Conservation (phyloP, 306 rosid species). For the Ormosia emarginata region DNA sequence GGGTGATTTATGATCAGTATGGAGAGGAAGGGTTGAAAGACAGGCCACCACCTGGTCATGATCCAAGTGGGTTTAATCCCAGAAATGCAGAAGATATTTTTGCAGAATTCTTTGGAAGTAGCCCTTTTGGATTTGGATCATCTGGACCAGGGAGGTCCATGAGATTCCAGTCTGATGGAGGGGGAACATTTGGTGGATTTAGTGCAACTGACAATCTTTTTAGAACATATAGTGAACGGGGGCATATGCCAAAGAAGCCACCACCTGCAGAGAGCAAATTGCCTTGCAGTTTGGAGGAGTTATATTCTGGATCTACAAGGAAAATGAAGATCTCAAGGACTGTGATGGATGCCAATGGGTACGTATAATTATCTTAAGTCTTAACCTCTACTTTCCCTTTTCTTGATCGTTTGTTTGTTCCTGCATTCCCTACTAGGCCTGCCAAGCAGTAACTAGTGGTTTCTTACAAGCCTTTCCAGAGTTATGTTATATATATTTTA, state of each 20-base stretch:
- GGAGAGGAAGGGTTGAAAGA: conserved; percentile 96
- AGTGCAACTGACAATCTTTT: conserved; percentile 52
- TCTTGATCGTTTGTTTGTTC: not conserved
- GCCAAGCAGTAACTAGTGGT: not conserved
- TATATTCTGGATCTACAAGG: conserved; percentile 86
- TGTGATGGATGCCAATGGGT: conserved; percentile 59
- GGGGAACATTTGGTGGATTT: conserved; percentile 60
- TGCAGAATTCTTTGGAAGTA: conserved; percentile 93
- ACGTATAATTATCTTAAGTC: conserved; percentile 12
- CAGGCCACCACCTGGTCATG: conserved; percentile 67
- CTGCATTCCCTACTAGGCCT: not conserved
- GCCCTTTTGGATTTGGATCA: conserved; percentile 85
- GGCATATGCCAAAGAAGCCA: conserved; percentile 63
- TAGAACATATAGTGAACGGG: conserved; percentile 46
- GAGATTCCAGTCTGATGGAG: conserved; percentile 70
- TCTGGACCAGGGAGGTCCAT: conserved; percentile 69
- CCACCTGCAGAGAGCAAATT: conserved; percentile 79
- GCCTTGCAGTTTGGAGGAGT: conserved; percentile 81
- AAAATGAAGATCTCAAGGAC: conserved; percentile 97
- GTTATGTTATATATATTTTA: too few relatives aligned
- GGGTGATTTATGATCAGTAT: conserved; percentile 65
- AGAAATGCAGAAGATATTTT: conserved; percentile 93
- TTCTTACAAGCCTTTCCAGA: too few relatives aligned
- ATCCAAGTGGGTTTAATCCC: conserved; percentile 72
- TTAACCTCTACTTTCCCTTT: not conserved